Evolutionary conservation across 768 basidiomycete species (phyloP).

Genomic region (Psilocybe azurescens): DNA sequence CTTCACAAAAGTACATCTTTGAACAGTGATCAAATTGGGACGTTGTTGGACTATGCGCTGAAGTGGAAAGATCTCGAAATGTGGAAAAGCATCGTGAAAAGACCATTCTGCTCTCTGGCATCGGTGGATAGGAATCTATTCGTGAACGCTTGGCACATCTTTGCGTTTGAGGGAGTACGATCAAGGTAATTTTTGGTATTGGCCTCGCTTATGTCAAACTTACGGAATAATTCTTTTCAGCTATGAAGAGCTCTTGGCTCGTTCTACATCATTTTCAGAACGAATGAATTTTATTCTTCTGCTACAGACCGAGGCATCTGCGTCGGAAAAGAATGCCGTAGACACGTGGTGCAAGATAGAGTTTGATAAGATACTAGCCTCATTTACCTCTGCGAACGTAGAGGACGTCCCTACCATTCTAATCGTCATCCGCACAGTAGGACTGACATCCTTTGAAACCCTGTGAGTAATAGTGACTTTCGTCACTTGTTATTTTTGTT

Average conservation of each 20-base stretch:
- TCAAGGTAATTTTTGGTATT: conserved; percentile 19
- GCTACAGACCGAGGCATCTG: conserved; percentile 16
- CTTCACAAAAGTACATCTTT: conserved; percentile 13
- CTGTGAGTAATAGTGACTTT: conserved; percentile 21
- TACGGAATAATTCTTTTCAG: conserved; percentile 12
- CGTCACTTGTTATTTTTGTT: neutral
- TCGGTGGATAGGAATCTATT: conserved; percentile 7
- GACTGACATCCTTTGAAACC: conserved; percentile 23
- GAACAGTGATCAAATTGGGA: conserved; percentile 17
- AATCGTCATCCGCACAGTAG: conserved; percentile 19
- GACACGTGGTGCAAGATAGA: conserved; percentile 28
- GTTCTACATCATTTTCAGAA: conserved; percentile 16
- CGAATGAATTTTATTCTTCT: conserved; percentile 27
- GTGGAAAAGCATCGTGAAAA: conserved; percentile 31
- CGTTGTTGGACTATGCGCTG: conserved; percentile 27
- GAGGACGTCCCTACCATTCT: conserved; percentile 32
- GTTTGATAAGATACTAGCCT: conserved; percentile 20
- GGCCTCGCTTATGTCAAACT: no score
- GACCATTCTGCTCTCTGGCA: neutral
- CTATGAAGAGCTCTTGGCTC: conserved; percentile 26
- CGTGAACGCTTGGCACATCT: conserved; percentile 6
- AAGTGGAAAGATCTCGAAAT: conserved; percentile 32
- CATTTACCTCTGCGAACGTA: conserved; percentile 19
- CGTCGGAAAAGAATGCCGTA: conserved; percentile 16
- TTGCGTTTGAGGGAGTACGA: conserved; percentile 28